A percentile compares a stretch with the other conserved stretches of the same genome.
phyloP scores from a whole-genome alignment of 1,284 basidiomycete species.

The Exobasidium cylindrosporum region DNA sequence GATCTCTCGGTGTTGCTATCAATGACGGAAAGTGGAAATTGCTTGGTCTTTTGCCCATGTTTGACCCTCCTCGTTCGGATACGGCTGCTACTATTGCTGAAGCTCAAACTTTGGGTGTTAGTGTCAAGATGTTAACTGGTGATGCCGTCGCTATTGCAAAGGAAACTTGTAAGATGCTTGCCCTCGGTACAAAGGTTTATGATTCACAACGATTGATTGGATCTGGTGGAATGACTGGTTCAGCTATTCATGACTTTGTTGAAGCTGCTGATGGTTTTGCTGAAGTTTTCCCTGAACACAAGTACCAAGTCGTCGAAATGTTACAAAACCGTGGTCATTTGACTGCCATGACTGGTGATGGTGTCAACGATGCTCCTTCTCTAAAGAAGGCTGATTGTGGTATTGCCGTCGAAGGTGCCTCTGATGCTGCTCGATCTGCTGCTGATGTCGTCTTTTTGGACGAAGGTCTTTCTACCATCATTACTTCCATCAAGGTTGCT shows the following conservation, averaged over 20 bases:
- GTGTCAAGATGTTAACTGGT: slow-evolving; percentile 64
- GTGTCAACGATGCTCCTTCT: slow-evolving; percentile 59
- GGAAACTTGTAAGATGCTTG: slow-evolving; percentile 62
- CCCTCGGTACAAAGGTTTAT: slow-evolving; percentile 62
- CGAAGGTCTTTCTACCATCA: slow-evolving; percentile 59
- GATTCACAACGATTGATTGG: slow-evolving; percentile 63
- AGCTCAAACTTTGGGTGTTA: slow-evolving; percentile 61
- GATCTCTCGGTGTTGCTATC: slow-evolving; percentile 62
- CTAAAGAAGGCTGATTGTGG: slow-evolving; percentile 60
- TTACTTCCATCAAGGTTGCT: slow-evolving; percentile 63
- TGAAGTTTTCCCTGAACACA: slow-evolving; percentile 64
- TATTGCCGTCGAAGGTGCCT: slow-evolving; percentile 61
- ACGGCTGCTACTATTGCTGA: slow-evolving; percentile 62
- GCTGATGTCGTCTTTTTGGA: slow-evolving; percentile 63
- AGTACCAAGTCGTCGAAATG: slow-evolving; percentile 62
- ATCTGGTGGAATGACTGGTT: slow-evolving; percentile 61
- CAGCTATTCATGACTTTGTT: slow-evolving; percentile 61
- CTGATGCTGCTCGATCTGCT: slow-evolving; percentile 60
- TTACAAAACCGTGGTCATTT: slow-evolving; percentile 62
- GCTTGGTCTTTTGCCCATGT: slow-evolving; percentile 60
- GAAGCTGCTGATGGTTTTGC: slow-evolving; percentile 64
- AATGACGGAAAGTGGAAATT: slow-evolving; percentile 62
- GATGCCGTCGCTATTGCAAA: slow-evolving; percentile 64
- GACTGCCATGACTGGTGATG: slow-evolving; percentile 61
- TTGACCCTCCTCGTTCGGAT: slow-evolving; percentile 62